These are phyloP conservation scores for Diaporthe australafricana DNA, from an alignment of 2,329 filamentous ascomycete species.

Conservation along the genomic window DNA sequence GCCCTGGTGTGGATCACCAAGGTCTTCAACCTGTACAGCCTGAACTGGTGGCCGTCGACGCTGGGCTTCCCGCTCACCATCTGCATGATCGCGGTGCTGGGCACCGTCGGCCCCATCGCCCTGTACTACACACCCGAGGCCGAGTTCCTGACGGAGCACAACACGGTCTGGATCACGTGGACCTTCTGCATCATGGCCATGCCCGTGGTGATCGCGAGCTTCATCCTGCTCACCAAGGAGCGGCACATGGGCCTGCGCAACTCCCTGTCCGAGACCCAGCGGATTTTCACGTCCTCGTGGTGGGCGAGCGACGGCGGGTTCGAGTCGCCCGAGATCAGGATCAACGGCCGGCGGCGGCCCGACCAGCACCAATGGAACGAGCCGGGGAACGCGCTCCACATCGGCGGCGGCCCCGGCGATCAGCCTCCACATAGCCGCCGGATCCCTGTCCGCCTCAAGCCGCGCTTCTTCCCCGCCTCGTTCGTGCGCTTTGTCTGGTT, in stretches of 20 bases:
- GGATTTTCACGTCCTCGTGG: constrained; percentile 75
- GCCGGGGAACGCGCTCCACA: constrained; percentile 37
- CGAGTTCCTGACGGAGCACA: constrained; percentile 68
- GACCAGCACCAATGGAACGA: constrained; percentile 53
- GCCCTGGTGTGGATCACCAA: constrained; percentile 79
- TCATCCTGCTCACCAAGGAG: constrained; percentile 72
- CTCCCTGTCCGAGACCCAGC: constrained; percentile 73
- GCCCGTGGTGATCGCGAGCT: constrained; percentile 74
- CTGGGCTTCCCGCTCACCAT: constrained; percentile 75
- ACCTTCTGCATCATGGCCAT: constrained; percentile 78
- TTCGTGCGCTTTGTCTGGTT: constrained; percentile 79
- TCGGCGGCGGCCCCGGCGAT: constrained; percentile 41
- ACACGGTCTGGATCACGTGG: constrained; percentile 77
- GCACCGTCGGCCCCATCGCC: constrained; percentile 68
- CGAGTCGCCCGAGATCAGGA: constrained; percentile 55
- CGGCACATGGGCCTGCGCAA: constrained; percentile 71
- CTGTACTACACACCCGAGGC: constrained; percentile 67
- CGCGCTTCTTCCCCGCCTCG: constrained; percentile 72
- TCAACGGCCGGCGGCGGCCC: constrained; percentile 52
- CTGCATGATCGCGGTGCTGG: constrained; percentile 69
- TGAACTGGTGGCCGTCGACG: constrained; percentile 68
- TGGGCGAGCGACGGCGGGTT: constrained; percentile 70
- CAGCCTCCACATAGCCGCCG: constrained; percentile 38
- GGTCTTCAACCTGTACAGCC: constrained; percentile 76
- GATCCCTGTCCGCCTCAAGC: constrained; percentile 56